Evolutionary conservation across 345 rosid genomes (phyloP), one percentile per base, ranked within the genome.

Genomic region (Eutrema japonicum): DNA sequence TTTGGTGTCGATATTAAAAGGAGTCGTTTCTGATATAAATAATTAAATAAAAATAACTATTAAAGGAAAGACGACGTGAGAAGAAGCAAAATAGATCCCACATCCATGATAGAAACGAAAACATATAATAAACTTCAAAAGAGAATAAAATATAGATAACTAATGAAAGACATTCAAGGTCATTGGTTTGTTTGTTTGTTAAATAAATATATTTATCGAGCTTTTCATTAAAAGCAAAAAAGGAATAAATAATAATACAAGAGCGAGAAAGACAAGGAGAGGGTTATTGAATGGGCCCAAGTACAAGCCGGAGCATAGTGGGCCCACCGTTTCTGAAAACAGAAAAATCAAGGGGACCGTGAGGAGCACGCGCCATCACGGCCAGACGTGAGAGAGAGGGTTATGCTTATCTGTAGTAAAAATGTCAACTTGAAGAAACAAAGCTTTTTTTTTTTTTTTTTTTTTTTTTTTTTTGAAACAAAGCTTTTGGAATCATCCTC

Each of bases 351-450:
- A 14, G 63, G 46, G 16, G 41, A n/a, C 10, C 18, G 68, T 51
- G 61, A 32, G 38, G n/a, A 38, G 46, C 62, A 67, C 79, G 51
- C 69, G 63, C n/a, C 69, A 68, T 8, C 7, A 75, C 68, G 74
- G 61, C 64, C 79, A 75, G 64, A 76, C 75, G 75, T 76, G 71
- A 38, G 59, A 43, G 65, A 66, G 14, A 30, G 66, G 8, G 0
- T 27, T 6, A 71, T 11, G 38, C 70, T 62, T 71, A 71, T 77
- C 76, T 46, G 72, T 57, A 57, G 72, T 57, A 57, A 76, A 76
- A 64, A 77, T 77, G 75, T 77, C 72, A 70, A 77, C 71, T 70
- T 64, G 80, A 76, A 76, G 80, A 55, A 76, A 70, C 60, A 38
- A 16, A 38, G 53, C 8, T 33, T 74, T 75, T 68, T n/a, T n/a